phyloP scores from a whole-genome alignment of 768 basidiomycete species.

The Obba rivulosa region DNA sequence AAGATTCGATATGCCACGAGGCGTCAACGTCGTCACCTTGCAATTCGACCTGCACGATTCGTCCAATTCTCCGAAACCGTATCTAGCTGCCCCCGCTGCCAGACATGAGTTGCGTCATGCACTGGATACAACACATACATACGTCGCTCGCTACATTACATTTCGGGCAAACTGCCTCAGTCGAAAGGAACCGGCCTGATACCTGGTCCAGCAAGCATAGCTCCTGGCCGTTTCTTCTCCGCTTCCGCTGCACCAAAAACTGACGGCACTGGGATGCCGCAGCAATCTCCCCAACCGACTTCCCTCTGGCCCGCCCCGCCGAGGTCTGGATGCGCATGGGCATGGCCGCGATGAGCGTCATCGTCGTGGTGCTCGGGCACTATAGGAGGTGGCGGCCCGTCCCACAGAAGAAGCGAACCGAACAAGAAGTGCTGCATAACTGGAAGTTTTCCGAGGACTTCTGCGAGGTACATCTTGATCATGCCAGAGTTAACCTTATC shows the following conservation, averaged over 20 bases:
- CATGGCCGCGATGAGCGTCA: constrained; percentile 46
- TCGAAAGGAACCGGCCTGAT: constrained; percentile 82
- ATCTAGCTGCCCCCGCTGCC: too few species aligned
- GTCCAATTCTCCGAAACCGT: too few species aligned
- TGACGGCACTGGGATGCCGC: constrained; percentile 83
- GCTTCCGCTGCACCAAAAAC: constrained; percentile 70
- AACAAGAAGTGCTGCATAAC: constrained; percentile 97
- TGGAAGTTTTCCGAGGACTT: constrained; percentile 92
- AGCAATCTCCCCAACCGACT: constrained; percentile 84
- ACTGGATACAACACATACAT: too few species aligned
- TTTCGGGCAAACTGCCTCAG: constrained; percentile 21
- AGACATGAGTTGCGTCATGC: too few species aligned
- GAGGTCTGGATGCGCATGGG: constrained; percentile 35
- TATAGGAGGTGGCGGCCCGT: constrained; percentile 46
- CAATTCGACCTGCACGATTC: too few species aligned
- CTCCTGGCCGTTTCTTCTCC: constrained; percentile 36
- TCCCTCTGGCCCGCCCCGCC: constrained; percentile 45
- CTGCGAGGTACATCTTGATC: constrained; percentile 96
- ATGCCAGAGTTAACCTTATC: constrained; percentile 95
- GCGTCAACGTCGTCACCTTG: too few species aligned
- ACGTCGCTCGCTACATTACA: not conserved
- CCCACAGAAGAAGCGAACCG: constrained; percentile 70
- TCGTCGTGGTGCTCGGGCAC: constrained; percentile 21
- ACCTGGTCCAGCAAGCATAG: constrained; percentile 49
- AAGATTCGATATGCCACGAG: too few species aligned